Evolutionary conservation across 2,329 filamentous ascomycete genomes (phyloP).

Genomic region (Aschersonia sp.): DNA sequence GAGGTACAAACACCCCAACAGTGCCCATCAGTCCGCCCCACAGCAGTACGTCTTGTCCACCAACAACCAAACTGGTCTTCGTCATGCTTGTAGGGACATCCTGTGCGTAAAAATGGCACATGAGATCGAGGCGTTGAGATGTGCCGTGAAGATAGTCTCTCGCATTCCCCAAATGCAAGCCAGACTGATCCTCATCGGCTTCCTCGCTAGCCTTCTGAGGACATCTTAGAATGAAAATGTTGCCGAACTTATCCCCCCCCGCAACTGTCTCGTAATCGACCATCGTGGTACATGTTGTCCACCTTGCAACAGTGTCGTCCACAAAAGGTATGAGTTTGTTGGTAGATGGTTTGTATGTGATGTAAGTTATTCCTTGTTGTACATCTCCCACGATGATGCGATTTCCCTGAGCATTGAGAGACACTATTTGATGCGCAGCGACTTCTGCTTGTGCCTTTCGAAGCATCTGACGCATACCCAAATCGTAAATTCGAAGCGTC

Average conservation of each 20-base stretch:
- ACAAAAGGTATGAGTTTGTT: constrained; percentile 89
- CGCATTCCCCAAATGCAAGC: constrained; percentile 81
- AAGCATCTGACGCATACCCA: constrained; percentile 83
- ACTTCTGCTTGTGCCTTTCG: constrained; percentile 80
- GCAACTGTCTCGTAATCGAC: constrained; percentile 94
- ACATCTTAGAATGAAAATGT: constrained; percentile 83
- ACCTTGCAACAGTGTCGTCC: constrained; percentile 79
- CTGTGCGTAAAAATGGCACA: constrained; percentile 81
- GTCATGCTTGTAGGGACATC: constrained; percentile 85
- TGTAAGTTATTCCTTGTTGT: constrained; percentile 79
- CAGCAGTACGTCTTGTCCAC: constrained; percentile 78
- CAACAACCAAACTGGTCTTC: constrained; percentile 80
- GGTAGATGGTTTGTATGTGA: constrained; percentile 84
- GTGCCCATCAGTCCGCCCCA: constrained; percentile 95
- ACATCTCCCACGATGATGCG: constrained; percentile 88
- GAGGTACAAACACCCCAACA: constrained; percentile 84
- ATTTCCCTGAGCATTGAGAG: constrained; percentile 77
- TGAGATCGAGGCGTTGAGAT: constrained; percentile 68
- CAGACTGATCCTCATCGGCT: constrained; percentile 82
- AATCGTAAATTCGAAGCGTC: constrained; percentile 75
- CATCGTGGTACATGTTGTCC: constrained; percentile 86
- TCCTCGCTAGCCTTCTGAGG: constrained; percentile 76
- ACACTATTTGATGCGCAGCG: constrained; percentile 70
- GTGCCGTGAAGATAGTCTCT: constrained; percentile 82
- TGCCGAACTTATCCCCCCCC: constrained; percentile 95